phyloP scores from a whole-genome alignment of 768 basidiomycete genomes.

The Hygrocybe coccinea region DNA sequence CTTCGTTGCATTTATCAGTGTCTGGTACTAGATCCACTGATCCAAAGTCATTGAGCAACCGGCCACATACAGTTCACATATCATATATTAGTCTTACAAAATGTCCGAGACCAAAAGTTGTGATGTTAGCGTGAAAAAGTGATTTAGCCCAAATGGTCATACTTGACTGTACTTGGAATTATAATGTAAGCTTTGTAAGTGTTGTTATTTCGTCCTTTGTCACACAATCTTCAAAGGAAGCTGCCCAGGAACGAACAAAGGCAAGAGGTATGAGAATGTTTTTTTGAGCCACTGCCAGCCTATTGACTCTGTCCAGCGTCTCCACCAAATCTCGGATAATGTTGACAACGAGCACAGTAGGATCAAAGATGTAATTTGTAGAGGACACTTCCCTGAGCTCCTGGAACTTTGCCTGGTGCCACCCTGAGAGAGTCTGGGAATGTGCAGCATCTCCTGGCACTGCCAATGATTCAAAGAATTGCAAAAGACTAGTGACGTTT shows the following conservation, averaged over 20 bases:
- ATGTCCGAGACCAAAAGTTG: too few relatives aligned
- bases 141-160: too few relatives aligned
- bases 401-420: not conserved
- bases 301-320: not conserved
- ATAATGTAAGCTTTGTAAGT: too few relatives aligned
- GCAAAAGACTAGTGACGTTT: not conserved
- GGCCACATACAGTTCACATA: too few relatives aligned
- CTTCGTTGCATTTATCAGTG: too few relatives aligned
- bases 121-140: too few relatives aligned
- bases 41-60: too few relatives aligned
- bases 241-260: not conserved
- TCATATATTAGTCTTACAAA: too few relatives aligned
- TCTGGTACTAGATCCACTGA: too few relatives aligned
- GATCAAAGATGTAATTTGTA: slow-evolving; percentile 1
- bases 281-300: not conserved
- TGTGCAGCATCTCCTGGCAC: not conserved
- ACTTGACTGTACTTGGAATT: too few relatives aligned
- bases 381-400: not conserved
- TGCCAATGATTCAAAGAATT: not conserved
- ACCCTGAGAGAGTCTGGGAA: not conserved
- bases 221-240: not conserved
- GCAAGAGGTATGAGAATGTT: not conserved
- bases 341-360: not conserved
- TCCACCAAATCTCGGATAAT: not conserved
- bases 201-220: not conserved